A percentile compares a stretch with the other conserved stretches of the same genome.
phyloP scores from a whole-genome alignment of 1,139 yeast genomes.

The Saccharomyces hybrid region DNA sequence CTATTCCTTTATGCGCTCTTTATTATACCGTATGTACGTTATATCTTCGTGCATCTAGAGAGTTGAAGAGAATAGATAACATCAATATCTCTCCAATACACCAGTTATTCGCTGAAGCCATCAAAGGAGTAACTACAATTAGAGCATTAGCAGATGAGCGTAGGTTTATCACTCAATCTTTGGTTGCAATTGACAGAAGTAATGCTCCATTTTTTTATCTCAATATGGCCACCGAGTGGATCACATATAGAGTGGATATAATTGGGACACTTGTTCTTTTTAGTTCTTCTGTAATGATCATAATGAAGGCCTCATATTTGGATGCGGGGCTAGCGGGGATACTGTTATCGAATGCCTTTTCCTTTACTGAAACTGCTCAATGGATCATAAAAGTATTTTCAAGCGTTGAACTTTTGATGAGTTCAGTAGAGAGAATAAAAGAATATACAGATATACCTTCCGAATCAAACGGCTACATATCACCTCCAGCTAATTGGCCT shows the following conservation, averaged over 20 bases:
- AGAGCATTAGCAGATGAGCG: constrained; percentile 94
- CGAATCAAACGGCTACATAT: constrained; percentile 36
- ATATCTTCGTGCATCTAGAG: constrained; percentile 79
- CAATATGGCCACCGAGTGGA: constrained; percentile 96
- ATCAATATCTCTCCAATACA: constrained; percentile 90
- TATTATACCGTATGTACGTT: constrained; percentile 69
- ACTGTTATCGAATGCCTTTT: constrained; percentile 82
- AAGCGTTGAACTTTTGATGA: constrained; percentile 88
- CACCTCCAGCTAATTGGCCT: constrained; percentile 74
- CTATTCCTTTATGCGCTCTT: constrained; percentile 50
- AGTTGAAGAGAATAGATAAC: constrained; percentile 83
- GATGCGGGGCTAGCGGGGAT: constrained; percentile 97
- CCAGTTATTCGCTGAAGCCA: constrained; percentile 90
- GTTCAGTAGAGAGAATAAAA: constrained; percentile 82
- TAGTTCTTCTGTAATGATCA: constrained; percentile 71
- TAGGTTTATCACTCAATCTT: constrained; percentile 73
- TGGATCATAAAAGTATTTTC: constrained; percentile 92
- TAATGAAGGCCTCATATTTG: constrained; percentile 52
- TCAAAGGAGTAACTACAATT: constrained; percentile 86
- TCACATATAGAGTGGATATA: constrained; percentile 72
- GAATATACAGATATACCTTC: constrained; percentile 78
- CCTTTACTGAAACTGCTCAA: constrained; percentile 79
- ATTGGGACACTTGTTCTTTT: constrained; percentile 81
- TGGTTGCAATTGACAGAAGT: constrained; percentile 71
- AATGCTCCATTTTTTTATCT: constrained; percentile 88